phyloP scores from a whole-genome alignment of 2,329 filamentous ascomycete species.

The Aspergillus thermomutatus region DNA sequence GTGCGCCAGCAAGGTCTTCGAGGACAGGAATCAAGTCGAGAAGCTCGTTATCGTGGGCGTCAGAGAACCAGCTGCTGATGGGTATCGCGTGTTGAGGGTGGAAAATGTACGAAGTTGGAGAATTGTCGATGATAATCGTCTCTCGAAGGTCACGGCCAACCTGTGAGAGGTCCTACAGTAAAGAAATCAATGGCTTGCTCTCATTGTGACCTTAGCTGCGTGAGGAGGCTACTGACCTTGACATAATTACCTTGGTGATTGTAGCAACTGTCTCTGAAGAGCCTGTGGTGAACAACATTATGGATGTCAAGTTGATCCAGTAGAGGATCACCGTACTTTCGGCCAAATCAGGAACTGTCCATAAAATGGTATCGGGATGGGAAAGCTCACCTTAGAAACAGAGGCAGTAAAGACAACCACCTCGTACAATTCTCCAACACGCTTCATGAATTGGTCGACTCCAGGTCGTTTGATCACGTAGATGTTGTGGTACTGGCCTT shows the following conservation, averaged over 20 bases:
- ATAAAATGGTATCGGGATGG: not conserved
- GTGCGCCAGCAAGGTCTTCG: constrained; percentile 84
- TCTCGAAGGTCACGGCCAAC: constrained; percentile 92
- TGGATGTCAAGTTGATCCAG: constrained; percentile 97
- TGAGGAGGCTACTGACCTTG: constrained; percentile 53
- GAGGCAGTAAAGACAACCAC: constrained; percentile 98
- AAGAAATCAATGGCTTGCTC: constrained; percentile 11
- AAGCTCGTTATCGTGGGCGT: constrained; percentile 98
- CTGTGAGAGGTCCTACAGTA: constrained; percentile 76
- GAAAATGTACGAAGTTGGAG: constrained; percentile 98
- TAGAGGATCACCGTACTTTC: constrained; percentile 88
- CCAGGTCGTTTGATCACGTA: constrained; percentile 99
- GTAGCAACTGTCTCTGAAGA: constrained; percentile 98
- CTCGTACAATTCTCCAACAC: constrained; percentile 95
- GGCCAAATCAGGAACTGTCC: constrained; percentile 8
- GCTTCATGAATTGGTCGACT: constrained; percentile 98
- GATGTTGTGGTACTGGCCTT: constrained; percentile 98
- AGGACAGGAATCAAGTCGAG: constrained; percentile 96
- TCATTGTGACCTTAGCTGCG: not conserved
- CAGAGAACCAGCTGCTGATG: constrained; percentile 99
- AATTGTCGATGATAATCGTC: constrained; percentile 99
- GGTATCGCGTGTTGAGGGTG: constrained; percentile 98
- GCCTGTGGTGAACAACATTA: constrained; percentile 87
- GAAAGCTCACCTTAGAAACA: constrained; percentile 76
- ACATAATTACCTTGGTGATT: constrained; percentile 99